phyloP scores from a whole-genome alignment of 2,329 filamentous ascomycete species.

The Xylariaceae sp. region DNA sequence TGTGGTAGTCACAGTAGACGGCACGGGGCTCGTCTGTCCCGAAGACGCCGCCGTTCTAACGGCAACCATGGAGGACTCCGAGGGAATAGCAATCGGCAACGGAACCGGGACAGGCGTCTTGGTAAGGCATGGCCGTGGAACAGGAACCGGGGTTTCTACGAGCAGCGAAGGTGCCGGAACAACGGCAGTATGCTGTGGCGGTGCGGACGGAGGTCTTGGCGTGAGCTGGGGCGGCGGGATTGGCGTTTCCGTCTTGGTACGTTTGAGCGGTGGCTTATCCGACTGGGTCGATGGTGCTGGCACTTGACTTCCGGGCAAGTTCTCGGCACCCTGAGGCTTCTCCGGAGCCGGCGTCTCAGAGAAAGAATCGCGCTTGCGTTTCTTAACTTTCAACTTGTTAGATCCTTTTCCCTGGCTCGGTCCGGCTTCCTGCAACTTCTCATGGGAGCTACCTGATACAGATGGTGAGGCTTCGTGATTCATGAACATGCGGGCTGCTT shows the following conservation, averaged over 20 bases:
- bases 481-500: slow-evolving; percentile 43
- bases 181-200: slow-evolving; percentile 22
- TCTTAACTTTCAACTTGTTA: slow-evolving; percentile 33
- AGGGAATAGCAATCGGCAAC: slow-evolving; percentile 22
- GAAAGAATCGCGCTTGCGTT: slow-evolving; percentile 43
- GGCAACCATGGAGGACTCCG: slow-evolving; percentile 27
- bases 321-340: slow-evolving; percentile 28
- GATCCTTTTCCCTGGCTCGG: slow-evolving; percentile 28
- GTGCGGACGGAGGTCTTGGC: slow-evolving; percentile 31
- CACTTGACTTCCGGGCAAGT: slow-evolving; percentile 14
- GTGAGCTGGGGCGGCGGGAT: slow-evolving; percentile 42
- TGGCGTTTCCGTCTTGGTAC: slow-evolving; percentile 54
- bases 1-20: slow-evolving; percentile 35
- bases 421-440: slow-evolving; percentile 29
- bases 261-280: slow-evolving; percentile 42
- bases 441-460: slow-evolving; percentile 27
- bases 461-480: slow-evolving; percentile 34
- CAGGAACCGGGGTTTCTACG: slow-evolving; percentile 31
- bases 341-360: slow-evolving; percentile 31
- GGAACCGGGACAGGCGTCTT: slow-evolving; percentile 35
- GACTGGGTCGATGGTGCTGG: slow-evolving; percentile 18
- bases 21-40: slow-evolving; percentile 28
- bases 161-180: slow-evolving; percentile 13
- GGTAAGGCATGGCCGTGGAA: slow-evolving; percentile 29
- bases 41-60: slow-evolving; percentile 26